A percentile compares a stretch with the other conserved stretches of the same genome.
phyloP scores from a whole-genome alignment of 768 basidiomycete species.

The Mrakia frigida region DNA sequence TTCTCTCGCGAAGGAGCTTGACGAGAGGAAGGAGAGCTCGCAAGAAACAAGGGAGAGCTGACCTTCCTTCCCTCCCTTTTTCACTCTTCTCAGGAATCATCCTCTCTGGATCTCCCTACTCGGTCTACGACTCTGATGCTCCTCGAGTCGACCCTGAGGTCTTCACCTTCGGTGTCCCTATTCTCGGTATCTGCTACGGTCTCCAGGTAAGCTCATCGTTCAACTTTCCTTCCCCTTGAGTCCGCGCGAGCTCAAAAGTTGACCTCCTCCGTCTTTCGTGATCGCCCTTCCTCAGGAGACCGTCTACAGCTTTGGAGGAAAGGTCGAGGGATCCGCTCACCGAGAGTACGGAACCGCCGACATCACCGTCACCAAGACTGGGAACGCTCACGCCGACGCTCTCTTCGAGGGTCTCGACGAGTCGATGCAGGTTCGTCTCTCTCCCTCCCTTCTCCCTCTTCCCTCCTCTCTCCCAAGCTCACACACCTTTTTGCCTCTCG shows the following conservation, averaged over 20 bases:
- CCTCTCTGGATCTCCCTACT: conserved; percentile 95
- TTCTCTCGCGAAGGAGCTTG: no score
- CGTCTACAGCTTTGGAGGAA: conserved; percentile 77
- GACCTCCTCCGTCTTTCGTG: neutral
- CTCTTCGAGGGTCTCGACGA: conserved; percentile 83
- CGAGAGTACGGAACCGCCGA: conserved; percentile 93
- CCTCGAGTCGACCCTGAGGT: conserved; percentile 91
- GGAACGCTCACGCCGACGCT: conserved; percentile 56
- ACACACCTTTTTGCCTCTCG: neutral
- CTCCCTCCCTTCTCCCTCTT: neutral
- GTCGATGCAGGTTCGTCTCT: conserved; percentile 67
- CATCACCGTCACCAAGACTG: conserved; percentile 64
- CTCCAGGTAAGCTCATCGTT: conserved; percentile 60
- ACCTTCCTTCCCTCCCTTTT: neutral
- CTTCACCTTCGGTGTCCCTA: conserved; percentile 74
- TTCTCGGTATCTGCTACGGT: conserved; percentile 96
- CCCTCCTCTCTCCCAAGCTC: neutral
- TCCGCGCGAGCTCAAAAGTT: neutral
- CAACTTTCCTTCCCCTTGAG: neutral
- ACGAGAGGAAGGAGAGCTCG: neutral
- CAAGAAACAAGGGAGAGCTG: neutral
- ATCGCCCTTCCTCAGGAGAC: conserved; percentile 65
- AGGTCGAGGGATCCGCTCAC: conserved; percentile 78
- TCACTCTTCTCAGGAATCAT: conserved; percentile 65
- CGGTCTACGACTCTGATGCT: conserved; percentile 86